Base-by-base conservation (phyloP, 257 asterid genomes). In the Solanum bulbocastanum region DNA sequence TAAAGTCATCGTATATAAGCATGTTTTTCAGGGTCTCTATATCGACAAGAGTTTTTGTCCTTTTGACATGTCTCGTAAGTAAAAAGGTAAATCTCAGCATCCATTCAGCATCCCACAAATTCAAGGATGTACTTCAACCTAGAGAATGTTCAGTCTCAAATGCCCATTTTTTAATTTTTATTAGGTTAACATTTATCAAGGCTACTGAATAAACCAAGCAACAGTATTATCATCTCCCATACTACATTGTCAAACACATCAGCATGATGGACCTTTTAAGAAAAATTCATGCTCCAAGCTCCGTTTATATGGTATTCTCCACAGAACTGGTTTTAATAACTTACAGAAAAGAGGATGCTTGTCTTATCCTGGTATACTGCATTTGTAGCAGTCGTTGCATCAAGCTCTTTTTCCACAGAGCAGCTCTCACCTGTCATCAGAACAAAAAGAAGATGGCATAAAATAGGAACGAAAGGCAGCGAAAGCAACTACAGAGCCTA, bases 311-410 rank as follows among this genome's bases (percentile, higher is more conserved):
- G 44, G 66, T 44, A 44, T 9, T 42, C 40, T 44, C 66, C 74
- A 79, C 82, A 76, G 87, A 89, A 86, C 68, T 90, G 87, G 65
- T 78, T 87, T 83, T 87, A 86, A 84, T 52, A 89, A 83, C 87
- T 92, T 97, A 97, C 99, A 95, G 99, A 97, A 93, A 96, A 97
- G 87, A 97, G 96, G 90, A 94, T 95, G 91, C 93, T 97, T 10
- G 98, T 97, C 95, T 97, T 97, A 92, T 97, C 99, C 90, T 97
- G 99, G 93, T 97, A 97, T 82, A 97, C 99, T 87, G 99, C 99
- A 92, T 97, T 96, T 69, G 93, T 89, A 87, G 95, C 95, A 22
- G 85, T 90, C 56, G 98, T 93, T 79, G 94, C 89, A 85, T 92
- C 98, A 90, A 97, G 92, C 87, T 97, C 99, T 91, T 97, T 97